These are phyloP conservation scores for Candolleomyces aberdarensis DNA, from an alignment of 768 basidiomycete species.

Conservation along the genomic window DNA sequence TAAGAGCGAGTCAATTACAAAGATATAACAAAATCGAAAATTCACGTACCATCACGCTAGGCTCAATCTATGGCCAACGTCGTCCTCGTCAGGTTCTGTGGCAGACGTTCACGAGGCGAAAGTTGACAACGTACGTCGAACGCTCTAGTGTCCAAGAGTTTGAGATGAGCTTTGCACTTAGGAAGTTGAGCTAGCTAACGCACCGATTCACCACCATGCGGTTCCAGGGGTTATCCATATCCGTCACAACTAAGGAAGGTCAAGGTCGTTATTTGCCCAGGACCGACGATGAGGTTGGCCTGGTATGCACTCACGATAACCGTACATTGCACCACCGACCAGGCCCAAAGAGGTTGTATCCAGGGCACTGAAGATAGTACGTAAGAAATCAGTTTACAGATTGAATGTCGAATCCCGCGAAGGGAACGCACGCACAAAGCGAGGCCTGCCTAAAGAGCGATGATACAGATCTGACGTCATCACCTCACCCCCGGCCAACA, in stretches of 20 bases:
- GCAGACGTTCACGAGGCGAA: background rate
- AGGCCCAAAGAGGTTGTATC: slow-evolving; percentile 11
- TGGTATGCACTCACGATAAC: slow-evolving; percentile 9
- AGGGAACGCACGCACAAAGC: background rate
- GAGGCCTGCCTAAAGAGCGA: background rate
- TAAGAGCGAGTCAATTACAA: background rate
- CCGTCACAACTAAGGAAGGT: background rate
- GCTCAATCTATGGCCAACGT: background rate
- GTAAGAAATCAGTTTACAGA: background rate
- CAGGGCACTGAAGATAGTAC: slow-evolving; percentile 1
- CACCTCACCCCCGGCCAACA: background rate
- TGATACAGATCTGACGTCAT: background rate
- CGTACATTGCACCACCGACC: slow-evolving; percentile 11
- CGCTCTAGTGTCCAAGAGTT: background rate
- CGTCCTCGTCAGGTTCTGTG: background rate
- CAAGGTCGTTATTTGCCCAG: background rate
- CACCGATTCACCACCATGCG: background rate
- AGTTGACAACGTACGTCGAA: background rate
- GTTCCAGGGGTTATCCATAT: background rate
- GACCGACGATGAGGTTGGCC: background rate
- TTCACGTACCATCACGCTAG: background rate
- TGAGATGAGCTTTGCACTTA: background rate
- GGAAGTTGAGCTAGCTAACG: background rate
- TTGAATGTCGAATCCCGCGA: background rate
- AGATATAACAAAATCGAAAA: background rate